Base-by-base conservation (phyloP, 2,329 filamentous ascomycete genomes). In the Aspergillus phoenicis region DNA sequence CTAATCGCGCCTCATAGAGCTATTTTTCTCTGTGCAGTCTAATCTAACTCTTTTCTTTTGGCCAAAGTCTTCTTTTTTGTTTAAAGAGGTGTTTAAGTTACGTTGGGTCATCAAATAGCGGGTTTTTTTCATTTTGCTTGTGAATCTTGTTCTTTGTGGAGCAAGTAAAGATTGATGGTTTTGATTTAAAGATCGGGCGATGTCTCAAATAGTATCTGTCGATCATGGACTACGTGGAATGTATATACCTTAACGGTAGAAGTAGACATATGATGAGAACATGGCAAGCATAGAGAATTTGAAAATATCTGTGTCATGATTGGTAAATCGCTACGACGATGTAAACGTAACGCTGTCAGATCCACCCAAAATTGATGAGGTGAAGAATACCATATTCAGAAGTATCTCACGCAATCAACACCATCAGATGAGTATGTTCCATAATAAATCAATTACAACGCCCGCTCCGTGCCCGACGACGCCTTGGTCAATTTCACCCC, bases 1-100 rank as follows among this genome's bases (percentile, higher is more conserved):
- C 49, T 7, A 62, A 30, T 43, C 52, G 28, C 33, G 17, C 28
- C 2, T 66, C 17, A 64, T 38, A 22, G 41, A 45, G 41, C 41
- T 10, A 10, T 41, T 4, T 28, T 7, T 30, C 0, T 4, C 1
- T n/a, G 10, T 17, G 26, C 24, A 39, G 30, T 36, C 41, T 53
- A 5, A n/a, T 17, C 22, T 51, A 20, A 2, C 20, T 20, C 20
- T 20, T 20, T 20, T 20, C 20, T 20, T 20, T 20, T 2, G 20
- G 20, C 20, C 20, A 20, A 20, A 20, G 20, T 20, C 20, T 20
- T 20, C 20, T 20, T 20, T 53, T 26, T 33, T 17, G 7, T 55
- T 45, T n/a, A 10, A 45, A 45, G 41, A 22, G 41, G 41, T 45
- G 41, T 45, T 45, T 13, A 43, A 1, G 41, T 24, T 45, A 5